These are phyloP conservation scores for Colletotrichum spinosum DNA, from an alignment of 2,329 filamentous ascomycete species.

Conservation along the genomic window DNA sequence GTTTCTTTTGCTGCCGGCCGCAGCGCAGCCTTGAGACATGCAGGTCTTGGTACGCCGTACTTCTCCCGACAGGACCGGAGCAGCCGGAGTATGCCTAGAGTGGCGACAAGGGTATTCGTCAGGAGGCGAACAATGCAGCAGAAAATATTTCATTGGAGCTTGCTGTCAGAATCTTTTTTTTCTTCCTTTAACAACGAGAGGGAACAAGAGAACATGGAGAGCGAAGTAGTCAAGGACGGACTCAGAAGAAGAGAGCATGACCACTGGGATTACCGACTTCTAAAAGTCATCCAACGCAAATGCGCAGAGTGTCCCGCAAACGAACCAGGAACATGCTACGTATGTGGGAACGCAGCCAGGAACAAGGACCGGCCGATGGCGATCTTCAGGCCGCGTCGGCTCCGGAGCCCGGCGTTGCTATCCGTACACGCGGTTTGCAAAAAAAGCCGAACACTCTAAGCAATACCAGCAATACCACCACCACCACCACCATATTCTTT, in stretches of 20 bases:
- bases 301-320: too few species aligned
- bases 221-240: too few species aligned
- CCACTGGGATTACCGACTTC: too few species aligned
- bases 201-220: too few species aligned
- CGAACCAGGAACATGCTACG: too few species aligned
- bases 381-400: slow-evolving; percentile 27
- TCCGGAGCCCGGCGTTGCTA: slow-evolving; percentile 23
- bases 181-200: too few species aligned
- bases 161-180: too few species aligned
- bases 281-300: too few species aligned
- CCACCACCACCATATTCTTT: too few species aligned
- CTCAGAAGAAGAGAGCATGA: too few species aligned
- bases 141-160: too few species aligned
- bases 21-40: neutral
- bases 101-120: slow-evolving; percentile 21
- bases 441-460: neutral
- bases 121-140: slow-evolving; percentile 12
- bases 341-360: slow-evolving; percentile 2
- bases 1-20: neutral
- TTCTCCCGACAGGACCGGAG: neutral
- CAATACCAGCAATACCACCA: too few species aligned
- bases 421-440: neutral
- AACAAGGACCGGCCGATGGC: slow-evolving; percentile 7
- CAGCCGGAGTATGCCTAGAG: neutral
- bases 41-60: neutral